phyloP scores from a whole-genome alignment of 305 asterid species.

The Solanum hybrid region DNA sequence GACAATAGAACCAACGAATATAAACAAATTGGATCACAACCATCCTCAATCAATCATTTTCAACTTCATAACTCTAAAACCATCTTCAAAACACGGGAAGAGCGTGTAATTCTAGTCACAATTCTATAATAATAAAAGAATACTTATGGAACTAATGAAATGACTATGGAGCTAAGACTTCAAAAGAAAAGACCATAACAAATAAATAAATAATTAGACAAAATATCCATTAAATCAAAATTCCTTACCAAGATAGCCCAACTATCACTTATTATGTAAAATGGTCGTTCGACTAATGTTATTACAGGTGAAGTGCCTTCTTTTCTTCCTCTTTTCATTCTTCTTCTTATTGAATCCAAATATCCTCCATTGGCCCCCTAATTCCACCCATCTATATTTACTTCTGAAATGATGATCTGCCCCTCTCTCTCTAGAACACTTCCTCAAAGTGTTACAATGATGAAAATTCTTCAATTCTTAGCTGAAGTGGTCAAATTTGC shows the following conservation, averaged over 20 bases:
- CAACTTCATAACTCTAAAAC: background rate
- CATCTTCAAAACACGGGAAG: background rate
- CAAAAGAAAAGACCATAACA: background rate
- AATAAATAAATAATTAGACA: background rate
- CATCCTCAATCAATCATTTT: background rate
- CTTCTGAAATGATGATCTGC: background rate
- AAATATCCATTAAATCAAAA: background rate
- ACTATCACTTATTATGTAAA: background rate
- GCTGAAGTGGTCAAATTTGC: background rate
- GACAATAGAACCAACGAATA: background rate
- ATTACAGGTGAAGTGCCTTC: background rate
- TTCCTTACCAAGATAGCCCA: background rate
- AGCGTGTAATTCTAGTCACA: background rate
- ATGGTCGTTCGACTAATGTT: background rate
- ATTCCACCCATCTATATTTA: background rate
- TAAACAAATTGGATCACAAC: background rate
- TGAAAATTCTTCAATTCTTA: background rate
- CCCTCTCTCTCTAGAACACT: background rate
- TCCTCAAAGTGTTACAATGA: background rate
- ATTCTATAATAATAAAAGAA: background rate
- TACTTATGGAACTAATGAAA: background rate
- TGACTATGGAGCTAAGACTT: background rate
- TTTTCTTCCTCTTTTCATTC: background rate
- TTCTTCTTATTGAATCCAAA: background rate
- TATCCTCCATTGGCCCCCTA: background rate